Evolutionary conservation across 164 flowering plant genomes (phyloP), one percentile per base, ranked within the genome.

Genomic region (Stephania yunnanensis): DNA sequence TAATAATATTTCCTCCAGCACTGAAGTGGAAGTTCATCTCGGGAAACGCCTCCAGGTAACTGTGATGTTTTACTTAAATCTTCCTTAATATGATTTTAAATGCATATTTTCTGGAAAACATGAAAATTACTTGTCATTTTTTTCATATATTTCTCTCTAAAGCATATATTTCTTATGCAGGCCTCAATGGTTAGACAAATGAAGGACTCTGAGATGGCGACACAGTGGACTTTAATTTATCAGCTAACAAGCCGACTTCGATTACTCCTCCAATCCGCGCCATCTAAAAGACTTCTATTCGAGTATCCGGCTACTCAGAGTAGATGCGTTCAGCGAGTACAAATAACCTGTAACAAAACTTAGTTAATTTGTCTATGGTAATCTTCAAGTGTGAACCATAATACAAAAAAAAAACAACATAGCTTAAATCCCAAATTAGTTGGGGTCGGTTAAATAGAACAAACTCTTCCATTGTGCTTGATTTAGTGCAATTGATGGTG

Each of bases 1-100:
- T 69, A 94, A 86, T 78, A 91, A 87, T 81, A 90, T 94, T 46
- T 91, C 97, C 50, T 92, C 93, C 53, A 97, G 97, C 52, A 89
- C 99, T 58, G 99, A 92, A 85, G 98, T 96, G 46, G 99, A 96
- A 86, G 91, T 96, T 73, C 97, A 94, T 83, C 94, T 96, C n/a
- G 99, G 99, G 74, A 96, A 91, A 81, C 97, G 92, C 46, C 94
- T 95, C 70, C 99, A 95, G 98, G 99, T 95, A 71, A 45, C 50
- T 61, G 71, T 71, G 19, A 36, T 72, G 64, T 9, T 10, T 17
- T 45, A 9, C 55, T 50, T 50, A 50, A 8, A 10, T 44, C 10
- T 44, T 45, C 13, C 66, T 11, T n/a, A 3, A 10, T 13, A 31
- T 48, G 52, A 48, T 48, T 48, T 48, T 9, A 48, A 1, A 1